Evolutionary conservation across 2,329 filamentous ascomycete genomes (phyloP).

Genomic region (Penicillium sp.): DNA sequence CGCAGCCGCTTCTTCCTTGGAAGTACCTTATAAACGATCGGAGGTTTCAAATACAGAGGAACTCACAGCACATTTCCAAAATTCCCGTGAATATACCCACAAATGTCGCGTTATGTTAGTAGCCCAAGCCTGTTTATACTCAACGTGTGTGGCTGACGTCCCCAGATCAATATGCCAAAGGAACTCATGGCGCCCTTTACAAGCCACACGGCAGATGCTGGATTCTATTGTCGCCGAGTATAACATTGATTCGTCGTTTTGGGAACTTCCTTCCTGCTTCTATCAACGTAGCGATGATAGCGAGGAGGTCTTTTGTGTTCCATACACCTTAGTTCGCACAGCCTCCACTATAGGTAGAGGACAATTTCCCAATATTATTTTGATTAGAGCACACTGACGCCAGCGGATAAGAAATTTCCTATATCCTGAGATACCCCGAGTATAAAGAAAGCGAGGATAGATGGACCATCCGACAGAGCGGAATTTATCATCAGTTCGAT

Average conservation of each 20-base stretch:
- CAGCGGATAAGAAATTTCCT: constrained; percentile 26
- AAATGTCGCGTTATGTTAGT: constrained; percentile 21
- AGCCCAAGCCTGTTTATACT: neutral
- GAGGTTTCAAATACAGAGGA: neutral
- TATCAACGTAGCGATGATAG: constrained; percentile 26
- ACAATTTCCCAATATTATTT: no score
- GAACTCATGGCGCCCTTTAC: constrained; percentile 32
- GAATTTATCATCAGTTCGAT: constrained; percentile 37
- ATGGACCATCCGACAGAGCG: constrained; percentile 38
- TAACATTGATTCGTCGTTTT: constrained; percentile 21
- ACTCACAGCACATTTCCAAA: neutral
- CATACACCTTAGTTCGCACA: constrained; percentile 18
- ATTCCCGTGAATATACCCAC: neutral
- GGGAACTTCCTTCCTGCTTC: constrained; percentile 30
- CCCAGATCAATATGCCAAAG: constrained; percentile 31
- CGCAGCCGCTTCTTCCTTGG: neutral
- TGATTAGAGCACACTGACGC: neutral
- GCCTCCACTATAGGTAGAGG: constrained; percentile 22
- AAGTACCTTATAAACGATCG: neutral
- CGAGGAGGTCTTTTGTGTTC: constrained; percentile 30
- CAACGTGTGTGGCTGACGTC: neutral
- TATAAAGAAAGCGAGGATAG: constrained; percentile 27
- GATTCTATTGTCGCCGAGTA: constrained; percentile 21
- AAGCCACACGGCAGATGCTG: constrained; percentile 29
- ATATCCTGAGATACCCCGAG: constrained; percentile 36